A percentile compares a stretch with the other conserved stretches of the same genome.
Conservation (phyloP, 495 filamentous ascomycete genomes). For the Amorphotheca resinae region DNA sequence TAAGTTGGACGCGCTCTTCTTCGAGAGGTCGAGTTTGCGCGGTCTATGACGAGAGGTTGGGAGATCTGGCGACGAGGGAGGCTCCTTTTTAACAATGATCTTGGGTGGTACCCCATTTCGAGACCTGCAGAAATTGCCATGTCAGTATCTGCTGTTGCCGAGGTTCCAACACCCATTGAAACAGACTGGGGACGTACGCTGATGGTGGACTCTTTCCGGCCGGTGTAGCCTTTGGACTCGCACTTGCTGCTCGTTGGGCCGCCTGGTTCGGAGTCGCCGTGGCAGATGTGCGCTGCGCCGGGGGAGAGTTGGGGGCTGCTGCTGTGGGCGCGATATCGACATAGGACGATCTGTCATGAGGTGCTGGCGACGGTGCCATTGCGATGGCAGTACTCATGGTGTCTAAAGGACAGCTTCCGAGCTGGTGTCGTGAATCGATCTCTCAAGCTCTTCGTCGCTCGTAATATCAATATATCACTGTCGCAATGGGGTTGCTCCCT, state of each 20-base stretch:
- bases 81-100: conserved; percentile 95
- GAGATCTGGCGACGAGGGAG: conserved; percentile 72
- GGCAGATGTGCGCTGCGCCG: conserved; percentile 24
- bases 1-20: no score
- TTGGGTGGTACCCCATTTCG: conserved; percentile 49
- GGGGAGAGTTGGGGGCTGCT: conserved; percentile 29
- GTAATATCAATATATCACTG: conserved; percentile 11
- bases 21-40: conserved; percentile 78
- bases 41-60: conserved; percentile 70
- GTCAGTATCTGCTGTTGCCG: conserved; percentile 8
- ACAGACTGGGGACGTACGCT: conserved; percentile 27
- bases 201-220: conserved; percentile 30
- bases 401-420: conserved; percentile 9
- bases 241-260: conserved; percentile 34
- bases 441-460: no score
- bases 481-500: conserved; percentile 5
- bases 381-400: conserved; percentile 48
- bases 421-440: neutral
- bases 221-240: conserved; percentile 31
- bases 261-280: conserved; percentile 29
- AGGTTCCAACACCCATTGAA: conserved; percentile 1
- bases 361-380: conserved; percentile 47
- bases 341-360: conserved; percentile 40
- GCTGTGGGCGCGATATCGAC: conserved; percentile 29
- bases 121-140: conserved; percentile 26